Evolutionary conservation across 2,329 filamentous ascomycete species (phyloP), one percentile per base, ranked within the genome.

Genomic region (Thelonectria rubi): DNA sequence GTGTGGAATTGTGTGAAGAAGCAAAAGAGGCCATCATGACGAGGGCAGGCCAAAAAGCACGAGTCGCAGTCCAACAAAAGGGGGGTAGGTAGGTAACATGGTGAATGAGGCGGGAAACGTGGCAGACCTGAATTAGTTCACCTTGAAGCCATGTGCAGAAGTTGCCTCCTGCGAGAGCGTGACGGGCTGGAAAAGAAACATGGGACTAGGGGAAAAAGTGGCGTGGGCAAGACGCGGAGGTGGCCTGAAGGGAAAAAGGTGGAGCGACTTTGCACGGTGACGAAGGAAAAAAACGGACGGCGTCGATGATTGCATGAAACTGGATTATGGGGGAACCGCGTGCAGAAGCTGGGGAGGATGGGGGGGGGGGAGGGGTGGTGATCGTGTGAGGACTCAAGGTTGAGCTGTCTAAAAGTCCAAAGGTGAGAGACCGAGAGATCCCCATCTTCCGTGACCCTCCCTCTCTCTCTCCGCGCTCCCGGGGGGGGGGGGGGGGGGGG

Each of bases 241-340:
- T 61, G 58, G 58, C 49, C 58, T 61, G 53, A 42, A 53, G 51
- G 55, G 58, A 46, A 30, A 52, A 46, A 52, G 58, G 58, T 61
- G 58, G 58, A 61, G 47, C 52, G 58, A 61, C 32, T 14, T 14
- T 24, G 24, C 10, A 34, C 32, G 20, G 24, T 42, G 47, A 51
- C 54, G 34, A 42, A n/a, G 48, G 45, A 21, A 60, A n/a, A n/a
- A 53, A 48, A 51, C 56, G 45, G 50, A 48, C 50, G 47, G 45
- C 57, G 40, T 40, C 52, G 47, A 60, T n/a, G 52, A 55, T n/a
- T 55, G 20, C 40, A 34, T 47, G 52, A 47, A 55, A 26, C 48
- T 56, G 47, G 54, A 15, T 39, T 32, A 32, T 53, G 32, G 32
- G 32, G 32, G 48, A 61, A 52, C 58, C 21, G 47, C 18, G 24